phyloP scores from a whole-genome alignment of 441 rosid genomes.

The Raphanus hybrid region DNA sequence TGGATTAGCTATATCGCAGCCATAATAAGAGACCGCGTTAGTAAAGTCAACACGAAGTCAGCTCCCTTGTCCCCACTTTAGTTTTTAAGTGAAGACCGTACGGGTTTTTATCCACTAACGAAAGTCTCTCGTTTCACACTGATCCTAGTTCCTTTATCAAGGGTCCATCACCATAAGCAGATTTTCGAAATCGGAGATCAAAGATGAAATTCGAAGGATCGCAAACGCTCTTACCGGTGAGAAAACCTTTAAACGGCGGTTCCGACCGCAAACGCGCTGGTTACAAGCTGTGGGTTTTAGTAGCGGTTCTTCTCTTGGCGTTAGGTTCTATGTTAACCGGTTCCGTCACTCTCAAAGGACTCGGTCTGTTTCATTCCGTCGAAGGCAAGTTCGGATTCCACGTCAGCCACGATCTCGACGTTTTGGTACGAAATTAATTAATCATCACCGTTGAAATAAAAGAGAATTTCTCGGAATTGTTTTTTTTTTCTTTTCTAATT shows the following conservation, averaged over 20 bases:
- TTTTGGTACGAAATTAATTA: constrained; percentile 43
- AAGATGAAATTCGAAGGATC: constrained; percentile 46
- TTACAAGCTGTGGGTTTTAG: constrained; percentile 63
- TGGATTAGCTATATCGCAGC: constrained; percentile 38
- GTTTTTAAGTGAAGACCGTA: neutral
- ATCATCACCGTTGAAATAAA: neutral
- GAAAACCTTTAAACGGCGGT: constrained; percentile 37
- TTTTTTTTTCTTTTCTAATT: neutral
- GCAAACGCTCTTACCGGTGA: constrained; percentile 41
- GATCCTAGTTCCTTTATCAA: constrained; percentile 20
- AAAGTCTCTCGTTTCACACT: constrained; percentile 38
- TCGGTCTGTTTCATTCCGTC: constrained; percentile 46
- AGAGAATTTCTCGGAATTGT: neutral
- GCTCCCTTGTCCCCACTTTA: constrained; percentile 24
- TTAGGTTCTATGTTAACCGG: constrained; percentile 72
- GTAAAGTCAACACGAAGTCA: constrained; percentile 59
- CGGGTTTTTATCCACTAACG: constrained; percentile 17
- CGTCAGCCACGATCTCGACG: constrained; percentile 57
- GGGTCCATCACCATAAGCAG: neutral
- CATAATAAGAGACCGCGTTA: constrained; percentile 64
- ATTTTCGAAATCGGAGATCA: neutral
- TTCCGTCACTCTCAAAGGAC: constrained; percentile 68
- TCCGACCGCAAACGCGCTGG: constrained; percentile 35
- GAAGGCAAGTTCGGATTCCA: constrained; percentile 35
- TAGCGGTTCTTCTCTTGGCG: constrained; percentile 63